Conservation (phyloP, 1,284 basidiomycete species). For the Ganoderma leucocontextum region DNA sequence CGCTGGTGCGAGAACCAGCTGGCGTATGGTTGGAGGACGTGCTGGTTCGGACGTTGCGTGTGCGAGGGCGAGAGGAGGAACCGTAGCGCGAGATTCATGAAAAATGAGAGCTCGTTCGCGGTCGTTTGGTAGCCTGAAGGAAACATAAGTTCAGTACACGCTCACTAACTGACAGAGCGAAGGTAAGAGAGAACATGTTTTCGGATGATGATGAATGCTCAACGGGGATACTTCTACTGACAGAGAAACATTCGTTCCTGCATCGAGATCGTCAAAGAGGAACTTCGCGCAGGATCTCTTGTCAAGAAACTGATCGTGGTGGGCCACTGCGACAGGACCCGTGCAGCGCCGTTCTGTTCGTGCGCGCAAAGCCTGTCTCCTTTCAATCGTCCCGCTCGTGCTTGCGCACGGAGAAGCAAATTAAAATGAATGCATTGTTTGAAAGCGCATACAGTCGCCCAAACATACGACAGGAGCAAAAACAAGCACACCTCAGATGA, state of each 20-base stretch:
- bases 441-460: background rate
- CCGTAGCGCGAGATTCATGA: conserved; percentile 67
- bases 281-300: no score
- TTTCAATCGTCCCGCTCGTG: no score
- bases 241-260: no score
- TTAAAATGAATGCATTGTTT: background rate
- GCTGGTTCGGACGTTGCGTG: conserved; percentile 52
- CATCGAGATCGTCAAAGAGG: no score
- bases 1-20: conserved; percentile 77
- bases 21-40: conserved; percentile 63
- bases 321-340: no score
- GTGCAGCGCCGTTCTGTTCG: no score
- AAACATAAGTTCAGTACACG: background rate
- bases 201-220: no score
- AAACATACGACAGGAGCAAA: background rate
- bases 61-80: conserved; percentile 59
- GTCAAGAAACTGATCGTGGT: no score
- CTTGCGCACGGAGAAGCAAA: no score
- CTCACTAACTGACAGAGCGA: no score
- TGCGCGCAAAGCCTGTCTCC: no score
- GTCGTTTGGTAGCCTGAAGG: conserved; percentile 60
- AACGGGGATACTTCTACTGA: no score
- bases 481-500: background rate
- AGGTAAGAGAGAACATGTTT: background rate
- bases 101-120: conserved; percentile 68